Evolutionary conservation across 257 asterid genomes (phyloP).

Genomic region (Fraxinus americana): DNA sequence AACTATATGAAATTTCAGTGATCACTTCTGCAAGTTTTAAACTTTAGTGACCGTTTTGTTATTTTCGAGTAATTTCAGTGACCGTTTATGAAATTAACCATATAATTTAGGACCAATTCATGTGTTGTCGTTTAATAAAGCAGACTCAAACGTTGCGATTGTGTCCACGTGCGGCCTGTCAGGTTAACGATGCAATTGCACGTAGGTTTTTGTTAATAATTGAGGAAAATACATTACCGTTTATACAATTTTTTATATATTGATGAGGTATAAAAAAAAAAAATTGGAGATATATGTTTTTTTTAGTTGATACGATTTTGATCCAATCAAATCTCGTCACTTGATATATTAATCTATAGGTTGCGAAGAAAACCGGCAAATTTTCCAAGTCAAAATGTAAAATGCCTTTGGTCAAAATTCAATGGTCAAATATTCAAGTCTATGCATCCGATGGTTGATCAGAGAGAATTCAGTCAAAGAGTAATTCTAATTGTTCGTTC

Average conservation of each 20-base stretch:
- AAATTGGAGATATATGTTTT: too few relatives aligned
- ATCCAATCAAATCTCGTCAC: too few relatives aligned
- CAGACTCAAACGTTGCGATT: not conserved
- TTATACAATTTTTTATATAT: too few relatives aligned
- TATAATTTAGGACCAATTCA: not conserved
- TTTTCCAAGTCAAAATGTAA: not conserved
- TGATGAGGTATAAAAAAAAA: too few relatives aligned
- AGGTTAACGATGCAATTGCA: not conserved
- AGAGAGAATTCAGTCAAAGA: not conserved
- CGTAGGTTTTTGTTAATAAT: not conserved
- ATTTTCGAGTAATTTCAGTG: too few relatives aligned
- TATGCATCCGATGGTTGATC: not conserved
- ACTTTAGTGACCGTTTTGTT: too few relatives aligned
- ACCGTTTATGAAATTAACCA: too few relatives aligned
- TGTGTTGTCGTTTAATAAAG: not conserved
- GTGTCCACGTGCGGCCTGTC: not conserved
- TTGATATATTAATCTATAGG: too few relatives aligned
- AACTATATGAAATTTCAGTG: too few relatives aligned
- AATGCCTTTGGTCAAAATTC: not conserved
- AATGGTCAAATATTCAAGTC: not conserved
- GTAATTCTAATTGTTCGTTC: not conserved
- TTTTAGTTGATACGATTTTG: too few relatives aligned
- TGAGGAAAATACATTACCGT: not conserved
- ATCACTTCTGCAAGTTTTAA: too few relatives aligned
- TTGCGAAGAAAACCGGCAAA: not conserved